Evolutionary conservation across 352 stramenopile genomes (phyloP).

Genomic region (Pilasporangium apinafurcum): DNA sequence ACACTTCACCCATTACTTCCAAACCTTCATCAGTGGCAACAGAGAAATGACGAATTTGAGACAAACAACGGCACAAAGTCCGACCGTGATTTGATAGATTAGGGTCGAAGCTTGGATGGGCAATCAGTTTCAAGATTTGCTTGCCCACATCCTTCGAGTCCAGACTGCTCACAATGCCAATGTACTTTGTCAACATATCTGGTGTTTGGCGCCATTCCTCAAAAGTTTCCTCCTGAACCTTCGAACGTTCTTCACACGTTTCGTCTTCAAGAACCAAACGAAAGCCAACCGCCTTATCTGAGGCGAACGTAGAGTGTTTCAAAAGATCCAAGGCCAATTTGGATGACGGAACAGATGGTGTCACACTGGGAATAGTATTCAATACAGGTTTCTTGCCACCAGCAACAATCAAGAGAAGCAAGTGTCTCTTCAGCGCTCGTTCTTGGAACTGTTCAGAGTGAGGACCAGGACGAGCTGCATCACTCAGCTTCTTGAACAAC

Average conservation of each 20-base stretch:
- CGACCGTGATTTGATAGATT: conserved; percentile 67
- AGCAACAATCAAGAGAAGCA: conserved; percentile 56
- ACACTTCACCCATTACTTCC: conserved; percentile 63
- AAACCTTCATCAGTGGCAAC: conserved; percentile 70
- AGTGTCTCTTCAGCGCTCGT: conserved; percentile 56
- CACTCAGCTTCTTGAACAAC: conserved; percentile 46
- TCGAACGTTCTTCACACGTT: conserved; percentile 38
- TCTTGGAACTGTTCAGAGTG: conserved; percentile 73
- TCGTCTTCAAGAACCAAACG: conserved; percentile 63
- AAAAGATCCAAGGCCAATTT: conserved; percentile 54
- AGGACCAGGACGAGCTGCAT: conserved; percentile 29
- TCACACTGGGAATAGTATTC: conserved; percentile 26
- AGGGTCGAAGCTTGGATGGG: conserved; percentile 70
- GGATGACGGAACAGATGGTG: conserved; percentile 31
- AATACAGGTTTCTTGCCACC: conserved; percentile 43
- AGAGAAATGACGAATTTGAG: conserved; percentile 71
- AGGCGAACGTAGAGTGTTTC: conserved; percentile 61
- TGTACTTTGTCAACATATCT: conserved; percentile 79
- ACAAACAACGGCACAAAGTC: conserved; percentile 53
- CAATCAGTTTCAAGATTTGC: conserved; percentile 62
- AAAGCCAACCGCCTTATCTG: conserved; percentile 55
- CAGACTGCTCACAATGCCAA: conserved; percentile 63
- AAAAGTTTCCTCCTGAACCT: conserved; percentile 66
- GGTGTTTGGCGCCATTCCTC: conserved; percentile 63
- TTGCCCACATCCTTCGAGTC: conserved; percentile 54